Evolutionary conservation across 805 yeast species (phyloP), one percentile per base, ranked within the genome.

Genomic region (Candida ovalis): DNA sequence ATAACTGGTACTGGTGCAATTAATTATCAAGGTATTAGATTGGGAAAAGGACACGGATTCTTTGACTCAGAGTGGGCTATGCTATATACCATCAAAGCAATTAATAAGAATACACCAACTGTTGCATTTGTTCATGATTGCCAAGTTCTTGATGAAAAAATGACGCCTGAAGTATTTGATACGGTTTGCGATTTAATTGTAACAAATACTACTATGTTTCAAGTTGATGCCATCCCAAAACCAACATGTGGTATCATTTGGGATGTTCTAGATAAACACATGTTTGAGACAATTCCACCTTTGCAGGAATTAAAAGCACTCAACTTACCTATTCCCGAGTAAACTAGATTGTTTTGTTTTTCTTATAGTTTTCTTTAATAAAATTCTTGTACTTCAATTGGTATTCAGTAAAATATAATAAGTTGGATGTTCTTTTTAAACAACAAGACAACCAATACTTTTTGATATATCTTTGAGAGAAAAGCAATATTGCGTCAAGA

Each of bases 31-130:
- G 68, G 68, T 17, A 55, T 63, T 15, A 45, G 68, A 27, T 61
- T 63, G 40, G 68, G 68, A 30, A 63, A 63, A 45, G 68, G 68
- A 4, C 68, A 63, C 46, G 68, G 67, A 2, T 62, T 49, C 44
- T 63, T 63, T 45, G 68, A 63, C 43, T 50, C 60, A 25, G 68
- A 63, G 47, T 63, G 68, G 68, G 68, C 61, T 10, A 61, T 63
- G 62, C 44, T 63, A 18, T 62, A 55, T 37, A 49, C 61, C 6
- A 59, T 63, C 21, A 57, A 59, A 5, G 57, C 52, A 15, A 58
- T 62, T 23, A 51, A 49, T 33, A 37, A 40, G 8, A 13, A 47
- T 12, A 63, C 68, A 1, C 46, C 36, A 9, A 59, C 67, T 25
- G 62, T 59, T 4, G 68, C 68, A 3, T 56, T 63, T 22, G 67